A percentile compares a stretch with the other conserved stretches of the same genome.
Conservation (phyloP, 805 yeast genomes). For the Lachancea fermentati region DNA sequence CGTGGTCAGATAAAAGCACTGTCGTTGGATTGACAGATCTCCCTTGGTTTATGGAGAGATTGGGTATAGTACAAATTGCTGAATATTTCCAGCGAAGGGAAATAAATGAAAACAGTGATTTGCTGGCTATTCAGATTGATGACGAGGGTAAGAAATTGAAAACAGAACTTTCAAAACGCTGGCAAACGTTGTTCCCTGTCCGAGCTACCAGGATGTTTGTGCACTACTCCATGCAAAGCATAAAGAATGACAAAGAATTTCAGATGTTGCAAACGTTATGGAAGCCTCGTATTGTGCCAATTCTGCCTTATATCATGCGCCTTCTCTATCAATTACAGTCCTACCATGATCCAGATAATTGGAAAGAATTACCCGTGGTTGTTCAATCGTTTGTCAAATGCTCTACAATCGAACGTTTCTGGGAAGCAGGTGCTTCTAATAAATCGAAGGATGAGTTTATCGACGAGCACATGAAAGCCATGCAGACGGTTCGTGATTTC, state of each 20-base stretch:
- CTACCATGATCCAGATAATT: conserved; percentile 87
- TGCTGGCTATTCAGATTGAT: conserved; percentile 80
- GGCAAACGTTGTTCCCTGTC: conserved; percentile 93
- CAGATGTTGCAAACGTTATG: conserved; percentile 63
- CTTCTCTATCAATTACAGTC: conserved; percentile 87
- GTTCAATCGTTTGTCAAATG: conserved; percentile 90
- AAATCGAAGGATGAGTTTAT: conserved; percentile 92
- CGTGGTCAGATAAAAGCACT: conserved; percentile 91
- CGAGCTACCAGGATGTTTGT: conserved; percentile 92
- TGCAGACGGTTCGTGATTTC: conserved; percentile 89
- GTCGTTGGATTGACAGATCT: conserved; percentile 84
- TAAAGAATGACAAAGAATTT: conserved; percentile 73
- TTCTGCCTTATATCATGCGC: conserved; percentile 85
- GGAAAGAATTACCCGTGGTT: conserved; percentile 81
- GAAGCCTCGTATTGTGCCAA: conserved; percentile 91
- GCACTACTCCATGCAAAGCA: conserved; percentile 90
- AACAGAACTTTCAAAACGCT: conserved; percentile 74
- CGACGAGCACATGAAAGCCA: conserved; percentile 90
- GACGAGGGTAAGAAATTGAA: conserved; percentile 77
- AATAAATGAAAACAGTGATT: conserved; percentile 68
- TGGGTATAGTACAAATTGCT: conserved; percentile 92
- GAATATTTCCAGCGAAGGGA: conserved; percentile 80
- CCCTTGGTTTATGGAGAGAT: conserved; percentile 97
- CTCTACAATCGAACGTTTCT: conserved; percentile 87
- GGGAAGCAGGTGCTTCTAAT: conserved; percentile 97